Conservation (phyloP, 371 early-diverging fungal species). For the Mucor mucedo region DNA sequence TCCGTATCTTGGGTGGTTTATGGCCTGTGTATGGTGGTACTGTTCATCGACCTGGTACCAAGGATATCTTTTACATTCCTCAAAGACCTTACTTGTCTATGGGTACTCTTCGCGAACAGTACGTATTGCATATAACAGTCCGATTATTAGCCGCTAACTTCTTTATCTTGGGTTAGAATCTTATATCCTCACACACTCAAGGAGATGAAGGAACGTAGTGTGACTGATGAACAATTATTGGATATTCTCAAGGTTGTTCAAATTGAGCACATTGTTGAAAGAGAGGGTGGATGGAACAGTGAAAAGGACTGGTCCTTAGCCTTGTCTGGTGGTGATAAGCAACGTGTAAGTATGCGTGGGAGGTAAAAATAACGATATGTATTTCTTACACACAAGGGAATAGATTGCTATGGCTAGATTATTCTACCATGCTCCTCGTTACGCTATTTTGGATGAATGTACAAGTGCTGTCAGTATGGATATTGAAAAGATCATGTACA, state of each 20-base stretch:
- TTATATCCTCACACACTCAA: slow-evolving; percentile 82
- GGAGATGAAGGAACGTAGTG: slow-evolving; percentile 67
- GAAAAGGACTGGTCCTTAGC: slow-evolving; percentile 87
- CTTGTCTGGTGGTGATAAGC: slow-evolving; percentile 87
- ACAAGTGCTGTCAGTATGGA: slow-evolving; percentile 93
- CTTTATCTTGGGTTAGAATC: slow-evolving; percentile 46
- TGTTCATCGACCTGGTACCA: slow-evolving; percentile 78
- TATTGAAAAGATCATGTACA: slow-evolving; percentile 89
- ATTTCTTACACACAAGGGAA: background rate
- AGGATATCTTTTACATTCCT: slow-evolving; percentile 95
- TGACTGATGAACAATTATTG: slow-evolving; percentile 72
- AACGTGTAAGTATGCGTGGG: slow-evolving; percentile 56
- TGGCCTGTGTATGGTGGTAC: slow-evolving; percentile 93
- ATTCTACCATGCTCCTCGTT: slow-evolving; percentile 90
- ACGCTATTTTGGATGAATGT: slow-evolving; percentile 91
- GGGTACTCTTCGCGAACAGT: slow-evolving; percentile 95
- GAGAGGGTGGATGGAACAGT: slow-evolving; percentile 90
- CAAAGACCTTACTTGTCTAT: slow-evolving; percentile 94
- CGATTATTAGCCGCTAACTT: background rate
- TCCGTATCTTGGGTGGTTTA: slow-evolving; percentile 95
- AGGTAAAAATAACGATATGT: no score
- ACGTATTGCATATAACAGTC: slow-evolving; percentile 13
- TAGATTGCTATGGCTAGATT: slow-evolving; percentile 88
- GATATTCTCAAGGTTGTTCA: slow-evolving; percentile 79
- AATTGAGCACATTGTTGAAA: slow-evolving; percentile 76